Evolutionary conservation across 169 alveolate genomes (phyloP).

Genomic region (Fabrea salina): DNA sequence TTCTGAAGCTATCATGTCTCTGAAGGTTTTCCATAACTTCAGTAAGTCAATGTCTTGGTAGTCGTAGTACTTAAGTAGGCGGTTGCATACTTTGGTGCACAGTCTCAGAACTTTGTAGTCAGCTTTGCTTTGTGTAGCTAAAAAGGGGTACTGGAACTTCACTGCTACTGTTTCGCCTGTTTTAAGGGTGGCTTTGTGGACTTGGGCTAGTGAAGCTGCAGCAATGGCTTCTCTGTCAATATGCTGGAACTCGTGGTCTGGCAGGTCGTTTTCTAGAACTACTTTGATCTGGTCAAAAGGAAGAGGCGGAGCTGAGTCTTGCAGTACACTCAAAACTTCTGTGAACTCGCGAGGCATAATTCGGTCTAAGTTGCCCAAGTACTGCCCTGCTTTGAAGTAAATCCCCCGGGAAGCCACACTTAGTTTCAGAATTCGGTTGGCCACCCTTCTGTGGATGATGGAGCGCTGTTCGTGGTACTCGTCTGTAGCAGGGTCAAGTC

Average conservation of each 20-base stretch:
- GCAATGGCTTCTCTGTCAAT: constrained; percentile 62
- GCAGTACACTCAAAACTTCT: constrained; percentile 49
- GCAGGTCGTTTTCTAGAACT: constrained; percentile 61
- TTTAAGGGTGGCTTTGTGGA: constrained; percentile 64
- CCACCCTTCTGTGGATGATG: constrained; percentile 57
- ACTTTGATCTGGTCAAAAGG: constrained; percentile 59
- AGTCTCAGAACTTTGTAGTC: constrained; percentile 50
- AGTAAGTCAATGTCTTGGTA: constrained; percentile 40
- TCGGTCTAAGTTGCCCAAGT: constrained; percentile 69
- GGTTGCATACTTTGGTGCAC: constrained; percentile 41
- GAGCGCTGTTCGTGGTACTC: constrained; percentile 17
- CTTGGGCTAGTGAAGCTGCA: constrained; percentile 77
- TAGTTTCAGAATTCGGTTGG: constrained; percentile 47
- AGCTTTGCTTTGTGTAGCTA: constrained; percentile 57
- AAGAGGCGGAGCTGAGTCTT: constrained; percentile 65
- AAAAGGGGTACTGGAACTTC: constrained; percentile 70
- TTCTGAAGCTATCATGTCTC: constrained; percentile 33
- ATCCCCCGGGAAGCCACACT: constrained; percentile 58
- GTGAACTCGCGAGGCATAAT: constrained; percentile 74
- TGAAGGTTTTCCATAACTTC: constrained; percentile 36
- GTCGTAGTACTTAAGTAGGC: constrained; percentile 55
- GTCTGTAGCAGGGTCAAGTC: neutral
- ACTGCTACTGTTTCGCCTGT: constrained; percentile 77
- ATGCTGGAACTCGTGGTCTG: constrained; percentile 45
- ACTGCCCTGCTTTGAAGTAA: constrained; percentile 69